These are phyloP conservation scores for Neonectria hederae DNA, from an alignment of 2,329 filamentous ascomycete species.

Conservation along the genomic window DNA sequence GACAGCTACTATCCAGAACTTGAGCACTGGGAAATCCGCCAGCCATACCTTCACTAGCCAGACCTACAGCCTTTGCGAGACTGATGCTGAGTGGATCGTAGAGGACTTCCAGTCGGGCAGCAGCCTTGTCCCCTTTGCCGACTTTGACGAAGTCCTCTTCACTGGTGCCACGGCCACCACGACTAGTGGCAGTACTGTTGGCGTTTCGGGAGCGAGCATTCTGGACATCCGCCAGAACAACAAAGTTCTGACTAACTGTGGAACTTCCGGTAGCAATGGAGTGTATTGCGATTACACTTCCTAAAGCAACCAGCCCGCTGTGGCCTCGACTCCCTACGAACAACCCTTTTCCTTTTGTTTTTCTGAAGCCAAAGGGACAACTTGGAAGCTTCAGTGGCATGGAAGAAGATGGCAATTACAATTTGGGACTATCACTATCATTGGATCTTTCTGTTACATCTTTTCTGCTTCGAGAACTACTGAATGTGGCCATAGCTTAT, in stretches of 20 bases:
- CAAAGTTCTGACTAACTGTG: slow-evolving; percentile 6
- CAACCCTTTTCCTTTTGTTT: too few relatives aligned
- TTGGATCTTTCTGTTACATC: too few relatives aligned
- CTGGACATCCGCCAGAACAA: slow-evolving; percentile 15
- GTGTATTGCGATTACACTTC: not conserved
- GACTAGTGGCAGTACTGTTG: slow-evolving; percentile 9
- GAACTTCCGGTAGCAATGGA: not conserved
- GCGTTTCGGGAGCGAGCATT: slow-evolving; percentile 12
- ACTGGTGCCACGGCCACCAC: slow-evolving; percentile 1
- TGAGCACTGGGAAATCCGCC: slow-evolving; percentile 4
- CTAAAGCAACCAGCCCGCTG: not conserved
- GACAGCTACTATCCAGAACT: slow-evolving; percentile 11
- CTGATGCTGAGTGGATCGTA: slow-evolving; percentile 17
- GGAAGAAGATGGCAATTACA: too few relatives aligned
- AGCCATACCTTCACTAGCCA: slow-evolving; percentile 10
- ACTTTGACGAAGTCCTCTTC: slow-evolving; percentile 13
- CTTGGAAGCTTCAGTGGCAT: too few relatives aligned
- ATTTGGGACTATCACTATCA: too few relatives aligned
- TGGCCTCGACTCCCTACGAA: not conserved
- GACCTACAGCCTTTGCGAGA: slow-evolving; percentile 13
- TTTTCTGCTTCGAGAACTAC: too few relatives aligned
- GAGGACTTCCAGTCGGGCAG: slow-evolving; percentile 11
- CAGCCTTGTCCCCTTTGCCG: slow-evolving; percentile 13
- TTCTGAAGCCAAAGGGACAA: too few relatives aligned
- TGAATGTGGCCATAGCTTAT: too few relatives aligned